Conservation (phyloP, 2,329 filamentous ascomycete genomes). For the Clonostachys rosea region DNA sequence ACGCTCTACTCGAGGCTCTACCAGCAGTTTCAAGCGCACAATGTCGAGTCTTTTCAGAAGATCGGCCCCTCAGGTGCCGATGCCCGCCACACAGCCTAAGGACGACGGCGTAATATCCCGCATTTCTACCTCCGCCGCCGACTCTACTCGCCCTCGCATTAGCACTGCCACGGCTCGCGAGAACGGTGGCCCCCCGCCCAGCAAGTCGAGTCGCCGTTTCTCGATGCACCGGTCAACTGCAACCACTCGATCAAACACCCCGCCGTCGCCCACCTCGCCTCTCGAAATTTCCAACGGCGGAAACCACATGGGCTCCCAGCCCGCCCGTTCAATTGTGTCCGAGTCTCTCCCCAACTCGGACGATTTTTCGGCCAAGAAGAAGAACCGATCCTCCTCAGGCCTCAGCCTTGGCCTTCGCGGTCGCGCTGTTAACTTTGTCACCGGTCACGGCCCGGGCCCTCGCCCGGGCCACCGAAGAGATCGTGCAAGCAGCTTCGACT, state of each 20-base stretch:
- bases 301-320: constrained; percentile 6
- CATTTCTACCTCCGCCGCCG: neutral
- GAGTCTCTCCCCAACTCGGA: constrained; percentile 4
- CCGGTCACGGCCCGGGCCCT: constrained; percentile 7
- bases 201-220: constrained; percentile 27
- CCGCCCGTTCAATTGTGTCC: neutral
- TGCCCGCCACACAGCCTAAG: neutral
- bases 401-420: constrained; percentile 40
- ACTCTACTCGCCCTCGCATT: neutral
- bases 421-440: constrained; percentile 42
- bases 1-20: constrained; percentile 34
- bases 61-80: constrained; percentile 21
- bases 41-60: constrained; percentile 46
- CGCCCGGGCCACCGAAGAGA: constrained; percentile 8
- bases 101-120: too few relatives aligned
- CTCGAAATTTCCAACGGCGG: constrained; percentile 24
- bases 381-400: constrained; percentile 46
- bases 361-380: constrained; percentile 37
- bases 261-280: constrained; percentile 43
- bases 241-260: constrained; percentile 42
- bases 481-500: constrained; percentile 45
- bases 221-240: constrained; percentile 39
- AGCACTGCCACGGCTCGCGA: constrained; percentile 1
- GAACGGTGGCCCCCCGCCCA: constrained; percentile 17
- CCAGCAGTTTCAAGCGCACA: constrained; percentile 40